Base-by-base conservation (phyloP, 768 basidiomycete genomes). In the Baorangia bicolor region DNA sequence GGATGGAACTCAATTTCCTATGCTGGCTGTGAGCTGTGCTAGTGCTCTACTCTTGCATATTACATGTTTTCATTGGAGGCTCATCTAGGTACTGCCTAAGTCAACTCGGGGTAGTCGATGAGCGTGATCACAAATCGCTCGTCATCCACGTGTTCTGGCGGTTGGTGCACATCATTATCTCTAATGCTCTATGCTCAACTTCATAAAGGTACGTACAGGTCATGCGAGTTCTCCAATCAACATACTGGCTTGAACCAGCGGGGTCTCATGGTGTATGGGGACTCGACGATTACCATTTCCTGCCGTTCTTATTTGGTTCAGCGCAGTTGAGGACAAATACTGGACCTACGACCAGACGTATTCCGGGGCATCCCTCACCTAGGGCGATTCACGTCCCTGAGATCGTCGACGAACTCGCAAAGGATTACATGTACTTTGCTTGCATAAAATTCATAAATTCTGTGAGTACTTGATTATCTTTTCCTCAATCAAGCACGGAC, bases 181-280 rank as follows among this genome's bases (percentile, higher is more conserved):
- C 7, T 12, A 11, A 21, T 31, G 8, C 35, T 20, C 30, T 14
- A 14, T 7, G 44, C 41, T 51, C 16, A 41, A 43, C 20, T n/a
- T 34, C n/a, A 3, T 45, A 2, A 46, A 82, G 81, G 62, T 95
- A 93, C 64, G 82, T 93, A 31, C 73, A 84, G 47, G 81, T 89
- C 45, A 92, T 92, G 92, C 85, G 97, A 0, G 65, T 84, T 12
- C 78, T 99, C 2, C 95, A 98, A 63, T 94, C 92, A 4, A 85
- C 88, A 3, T 99, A 99, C 69, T 98, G 95, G 94, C 83, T 98
- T 0, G 96, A 99, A 69, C 95, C 96, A 4, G 96, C 96, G 8
- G 95, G 96, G n/a, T 98, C 97, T 2, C 96, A 98, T 68, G 96
- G 96, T 0, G 96, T 98, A 0, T 98, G 95, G 91, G 96, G 96